Evolutionary conservation across 2,329 filamentous ascomycete species (phyloP), one percentile per base, ranked within the genome.

Genomic region (Raffaelea deltoideospora): DNA sequence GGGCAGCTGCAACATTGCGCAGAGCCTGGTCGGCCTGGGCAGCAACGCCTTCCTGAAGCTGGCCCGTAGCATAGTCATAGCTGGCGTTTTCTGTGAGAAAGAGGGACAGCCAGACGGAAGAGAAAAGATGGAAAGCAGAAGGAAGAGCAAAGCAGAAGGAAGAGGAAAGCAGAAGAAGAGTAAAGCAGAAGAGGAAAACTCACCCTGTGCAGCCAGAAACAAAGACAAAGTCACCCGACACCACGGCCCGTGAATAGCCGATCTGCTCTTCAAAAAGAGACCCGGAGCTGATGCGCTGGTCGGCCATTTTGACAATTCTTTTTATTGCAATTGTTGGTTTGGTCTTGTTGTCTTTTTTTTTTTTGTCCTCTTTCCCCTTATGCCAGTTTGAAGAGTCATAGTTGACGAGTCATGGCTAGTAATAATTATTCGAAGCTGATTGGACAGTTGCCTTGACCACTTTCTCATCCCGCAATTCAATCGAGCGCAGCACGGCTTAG

Each of bases 201-300:
- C 29, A 67, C 65, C 67, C 67, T 3, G 67, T 72, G 27, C 65
- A 70, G 0, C 67, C 67, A 3, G 67, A 69, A 4, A 72, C 64
- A 38, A 69, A 62, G 10, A 71, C 51, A 56, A 62, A 65, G 35
- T 65, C 63, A 10, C 63, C 66, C 1, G 56, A 52, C 15, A 68
- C 57, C 3, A 72, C 65, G 26, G 67, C 67, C 34, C 67, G 59
- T 22, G 67, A 70, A 49, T 72, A 72, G 34, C 63, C 66, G 37
- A 71, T 71, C 42, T 64, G 54, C 20, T 54, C 53, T 49, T 72
- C 67, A 42, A 71, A 72, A 29, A 55, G 50, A 5, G 66, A 71
- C 35, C 60, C 62, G 18, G 65, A 67, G 45, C 57, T 61, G 45
- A 69, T 64, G 27, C 31, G 39, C 9, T 34, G 26, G 18, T 23